Evolutionary conservation across 2,329 filamentous ascomycete genomes (phyloP).

Genomic region (Leptodontidium sp.): DNA sequence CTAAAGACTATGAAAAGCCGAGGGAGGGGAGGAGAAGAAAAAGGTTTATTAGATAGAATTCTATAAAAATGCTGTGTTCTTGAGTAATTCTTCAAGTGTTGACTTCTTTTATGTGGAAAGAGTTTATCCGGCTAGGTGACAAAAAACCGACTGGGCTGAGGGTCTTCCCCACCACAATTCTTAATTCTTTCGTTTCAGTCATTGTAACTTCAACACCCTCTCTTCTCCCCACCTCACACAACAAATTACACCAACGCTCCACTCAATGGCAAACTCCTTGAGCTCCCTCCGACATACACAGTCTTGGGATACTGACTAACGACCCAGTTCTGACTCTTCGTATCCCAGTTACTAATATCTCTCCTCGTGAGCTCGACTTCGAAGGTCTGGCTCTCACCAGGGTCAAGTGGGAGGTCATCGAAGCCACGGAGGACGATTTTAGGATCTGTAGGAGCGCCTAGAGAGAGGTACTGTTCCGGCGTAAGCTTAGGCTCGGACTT

Average conservation of each 20-base stretch:
- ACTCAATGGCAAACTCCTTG: conserved; percentile 39
- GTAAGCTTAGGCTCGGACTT: not conserved
- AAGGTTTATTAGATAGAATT: too few relatives aligned
- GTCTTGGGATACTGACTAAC: conserved; percentile 44
- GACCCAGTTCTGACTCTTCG: conserved; percentile 81
- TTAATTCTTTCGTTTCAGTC: too few relatives aligned
- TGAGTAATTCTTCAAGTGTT: too few relatives aligned
- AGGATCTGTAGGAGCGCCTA: conserved; percentile 79
- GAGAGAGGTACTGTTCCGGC: conserved; percentile 71
- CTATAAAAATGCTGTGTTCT: too few relatives aligned
- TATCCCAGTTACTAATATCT: conserved; percentile 90
- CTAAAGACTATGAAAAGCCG: too few relatives aligned
- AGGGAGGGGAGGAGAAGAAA: too few relatives aligned
- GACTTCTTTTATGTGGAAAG: too few relatives aligned
- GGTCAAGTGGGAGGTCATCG: conserved; percentile 75
- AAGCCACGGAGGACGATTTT: conserved; percentile 78
- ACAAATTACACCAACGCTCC: conserved; percentile 21
- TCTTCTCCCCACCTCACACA: not conserved
- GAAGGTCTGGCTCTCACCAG: conserved; percentile 73
- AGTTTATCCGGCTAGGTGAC: too few relatives aligned
- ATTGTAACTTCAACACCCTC: not conserved
- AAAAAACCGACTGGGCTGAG: too few relatives aligned
- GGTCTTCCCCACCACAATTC: too few relatives aligned
- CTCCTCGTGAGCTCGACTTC: conserved; percentile 75
- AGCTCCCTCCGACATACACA: conserved; percentile 43